Conservation (phyloP, 352 stramenopile genomes). For the Halophytophthora batemanensis region DNA sequence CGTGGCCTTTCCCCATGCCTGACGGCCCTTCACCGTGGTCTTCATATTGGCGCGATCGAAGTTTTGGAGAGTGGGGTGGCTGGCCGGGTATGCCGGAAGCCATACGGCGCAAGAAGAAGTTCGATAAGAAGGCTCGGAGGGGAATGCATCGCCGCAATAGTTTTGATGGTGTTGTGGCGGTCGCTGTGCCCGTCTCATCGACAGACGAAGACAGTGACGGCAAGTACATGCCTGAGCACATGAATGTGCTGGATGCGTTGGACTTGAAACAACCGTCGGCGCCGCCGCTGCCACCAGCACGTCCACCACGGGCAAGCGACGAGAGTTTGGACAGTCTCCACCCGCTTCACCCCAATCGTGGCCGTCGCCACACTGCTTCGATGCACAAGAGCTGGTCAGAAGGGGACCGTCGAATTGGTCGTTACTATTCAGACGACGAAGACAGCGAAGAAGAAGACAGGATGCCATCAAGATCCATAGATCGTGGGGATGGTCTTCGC, state of each 20-base stretch:
- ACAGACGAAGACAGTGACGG: constrained; percentile 20
- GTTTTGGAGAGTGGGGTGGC: constrained; percentile 14
- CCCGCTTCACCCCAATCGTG: constrained; percentile 1
- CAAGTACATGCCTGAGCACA: constrained; percentile 34
- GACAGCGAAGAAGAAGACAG: too few relatives aligned
- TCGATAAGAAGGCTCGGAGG: constrained; percentile 5
- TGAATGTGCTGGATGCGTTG: constrained; percentile 41
- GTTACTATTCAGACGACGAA: too few relatives aligned
- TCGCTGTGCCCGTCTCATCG: constrained; percentile 20
- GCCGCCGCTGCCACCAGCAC: constrained; percentile 23
- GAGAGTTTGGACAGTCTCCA: background rate
- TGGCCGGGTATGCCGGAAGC: constrained; percentile 15
- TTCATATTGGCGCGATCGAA: constrained; percentile 16
- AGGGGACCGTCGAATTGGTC: background rate
- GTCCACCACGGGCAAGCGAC: constrained; percentile 9
- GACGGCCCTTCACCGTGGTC: constrained; percentile 17
- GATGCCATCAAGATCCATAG: too few relatives aligned
- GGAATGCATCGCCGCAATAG: constrained; percentile 42
- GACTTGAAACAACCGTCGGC: constrained; percentile 43
- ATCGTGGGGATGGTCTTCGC: too few relatives aligned
- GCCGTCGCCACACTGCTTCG: background rate
- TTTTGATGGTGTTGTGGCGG: constrained; percentile 42
- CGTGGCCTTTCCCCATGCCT: constrained; percentile 10
- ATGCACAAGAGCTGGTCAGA: constrained; percentile 25
- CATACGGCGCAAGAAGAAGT: constrained; percentile 9